phyloP scores from a whole-genome alignment of 2,329 filamentous ascomycete species.

The Aureobasidium sp. region DNA sequence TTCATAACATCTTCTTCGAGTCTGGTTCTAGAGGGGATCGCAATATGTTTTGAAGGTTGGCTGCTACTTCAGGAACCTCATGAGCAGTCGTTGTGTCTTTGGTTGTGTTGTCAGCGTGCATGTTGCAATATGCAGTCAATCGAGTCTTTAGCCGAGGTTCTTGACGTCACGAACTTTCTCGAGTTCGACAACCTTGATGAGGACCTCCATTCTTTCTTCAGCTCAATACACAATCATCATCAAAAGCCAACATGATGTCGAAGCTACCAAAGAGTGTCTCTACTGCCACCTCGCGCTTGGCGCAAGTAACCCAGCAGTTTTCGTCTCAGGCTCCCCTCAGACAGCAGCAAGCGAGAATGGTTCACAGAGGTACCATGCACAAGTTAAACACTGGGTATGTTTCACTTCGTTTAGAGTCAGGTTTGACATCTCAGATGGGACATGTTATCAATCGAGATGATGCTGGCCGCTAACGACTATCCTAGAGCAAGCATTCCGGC shows the following conservation, averaged over 20 bases:
- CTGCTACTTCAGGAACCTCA: neutral
- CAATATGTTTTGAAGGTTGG: no score
- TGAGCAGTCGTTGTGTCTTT: neutral
- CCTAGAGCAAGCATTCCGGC: slow-evolving; percentile 24
- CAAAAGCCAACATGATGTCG: slow-evolving; percentile 12
- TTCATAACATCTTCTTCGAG: no score
- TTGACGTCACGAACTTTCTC: neutral
- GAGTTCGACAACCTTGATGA: neutral
- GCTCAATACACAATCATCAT: neutral
- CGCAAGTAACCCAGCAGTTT: slow-evolving; percentile 22
- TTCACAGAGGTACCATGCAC: slow-evolving; percentile 16
- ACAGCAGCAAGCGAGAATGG: slow-evolving; percentile 20
- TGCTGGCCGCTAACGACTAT: neutral
- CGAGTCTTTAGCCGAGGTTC: neutral
- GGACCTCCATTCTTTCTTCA: neutral
- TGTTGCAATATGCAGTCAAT: neutral
- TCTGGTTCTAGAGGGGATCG: no score
- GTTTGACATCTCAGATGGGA: no score
- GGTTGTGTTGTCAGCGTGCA: neutral
- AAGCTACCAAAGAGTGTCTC: slow-evolving; percentile 17
- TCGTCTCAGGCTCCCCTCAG: slow-evolving; percentile 20
- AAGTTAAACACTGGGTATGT: slow-evolving; percentile 41
- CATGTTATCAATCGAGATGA: neutral
- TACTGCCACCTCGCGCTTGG: slow-evolving; percentile 19
- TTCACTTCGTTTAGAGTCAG: neutral